These are phyloP conservation scores for Leishmania gerbilli DNA, from an alignment of 208 protist genomes.

Conservation along the genomic window DNA sequence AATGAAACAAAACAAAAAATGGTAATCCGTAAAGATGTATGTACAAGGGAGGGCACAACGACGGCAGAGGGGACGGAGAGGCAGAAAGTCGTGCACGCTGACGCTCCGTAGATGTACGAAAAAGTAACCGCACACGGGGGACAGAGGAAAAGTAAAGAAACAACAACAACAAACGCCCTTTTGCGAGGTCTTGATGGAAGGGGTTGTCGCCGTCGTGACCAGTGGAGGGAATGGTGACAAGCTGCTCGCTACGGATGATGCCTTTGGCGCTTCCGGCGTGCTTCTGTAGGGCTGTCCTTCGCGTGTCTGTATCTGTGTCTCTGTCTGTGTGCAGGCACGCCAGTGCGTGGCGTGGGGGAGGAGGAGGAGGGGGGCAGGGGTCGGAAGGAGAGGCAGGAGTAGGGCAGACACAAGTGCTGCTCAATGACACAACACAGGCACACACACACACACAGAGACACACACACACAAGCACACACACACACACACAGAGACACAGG, in stretches of 20 bases:
- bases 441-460: not conserved
- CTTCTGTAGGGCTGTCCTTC: not conserved
- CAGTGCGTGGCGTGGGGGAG: not conserved
- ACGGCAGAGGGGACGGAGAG: not conserved
- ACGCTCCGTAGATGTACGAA: not conserved
- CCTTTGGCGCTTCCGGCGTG: not conserved
- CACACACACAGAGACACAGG: not conserved
- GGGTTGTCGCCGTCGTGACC: not conserved
- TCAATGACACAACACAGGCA: not conserved
- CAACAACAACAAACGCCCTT: too few relatives aligned
- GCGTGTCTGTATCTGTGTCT: not conserved
- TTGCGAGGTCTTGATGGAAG: not conserved
- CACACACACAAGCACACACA: not conserved
- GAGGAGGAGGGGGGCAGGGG: not conserved
- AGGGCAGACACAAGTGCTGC: not conserved
- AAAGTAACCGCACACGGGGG: not conserved
- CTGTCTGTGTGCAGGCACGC: not conserved
- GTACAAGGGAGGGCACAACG: not conserved
- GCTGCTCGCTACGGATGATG: not conserved
- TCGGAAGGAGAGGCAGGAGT: not conserved
- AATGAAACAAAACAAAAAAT: not conserved
- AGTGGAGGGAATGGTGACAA: not conserved
- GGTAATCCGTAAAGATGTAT: not conserved
- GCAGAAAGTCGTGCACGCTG: not conserved
- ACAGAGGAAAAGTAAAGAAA: not conserved